Evolutionary conservation across 257 asterid species (phyloP).

Genomic region (Schizonepeta tenuifolia): DNA sequence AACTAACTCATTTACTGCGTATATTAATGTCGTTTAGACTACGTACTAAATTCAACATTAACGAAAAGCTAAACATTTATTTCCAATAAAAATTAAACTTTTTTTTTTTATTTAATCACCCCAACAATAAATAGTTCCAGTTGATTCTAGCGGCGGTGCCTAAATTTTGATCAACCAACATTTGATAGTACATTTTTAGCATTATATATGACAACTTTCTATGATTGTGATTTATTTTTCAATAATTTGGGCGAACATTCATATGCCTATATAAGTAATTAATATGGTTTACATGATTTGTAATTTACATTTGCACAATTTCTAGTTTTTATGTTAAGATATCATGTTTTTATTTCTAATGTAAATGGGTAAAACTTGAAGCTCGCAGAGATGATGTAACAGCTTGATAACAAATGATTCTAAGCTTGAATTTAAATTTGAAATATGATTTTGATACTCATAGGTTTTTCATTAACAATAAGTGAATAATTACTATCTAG

Average conservation of each 20-base stretch:
- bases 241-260: not conserved
- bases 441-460: not conserved
- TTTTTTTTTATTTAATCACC: not conserved
- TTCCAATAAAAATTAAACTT: no score
- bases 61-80: not conserved
- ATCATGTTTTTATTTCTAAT: not conserved
- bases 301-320: not conserved
- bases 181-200: not conserved
- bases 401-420: conserved; percentile 37
- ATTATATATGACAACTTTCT: not conserved
- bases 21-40: not conserved
- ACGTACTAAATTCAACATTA: not conserved
- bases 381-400: conserved; percentile 32
- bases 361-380: not conserved
- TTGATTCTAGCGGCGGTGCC: not conserved
- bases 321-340: not conserved
- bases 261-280: not conserved
- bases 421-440: not conserved
- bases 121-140: not conserved
- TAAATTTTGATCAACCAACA: not conserved
- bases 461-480: conserved; percentile 18
- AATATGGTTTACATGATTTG: not conserved
- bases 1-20: conserved; percentile 26
- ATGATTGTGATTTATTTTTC: not conserved
- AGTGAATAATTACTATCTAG: not conserved